Conservation (phyloP, 352 stramenopile species). For the Globisporangium ultimum region DNA sequence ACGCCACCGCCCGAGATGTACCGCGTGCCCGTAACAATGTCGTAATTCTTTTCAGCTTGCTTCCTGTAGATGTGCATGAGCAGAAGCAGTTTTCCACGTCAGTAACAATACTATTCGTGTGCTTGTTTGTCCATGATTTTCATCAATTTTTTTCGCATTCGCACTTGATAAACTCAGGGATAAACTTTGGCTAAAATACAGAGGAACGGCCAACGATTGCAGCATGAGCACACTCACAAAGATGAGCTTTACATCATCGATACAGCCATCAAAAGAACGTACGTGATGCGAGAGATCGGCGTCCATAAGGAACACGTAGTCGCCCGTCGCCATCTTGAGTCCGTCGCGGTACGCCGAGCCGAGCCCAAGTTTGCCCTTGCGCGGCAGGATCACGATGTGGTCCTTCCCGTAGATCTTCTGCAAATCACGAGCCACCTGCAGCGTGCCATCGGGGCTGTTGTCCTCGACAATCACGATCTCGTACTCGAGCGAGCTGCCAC, state of each 20-base stretch:
- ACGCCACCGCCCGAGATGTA: constrained; percentile 93
- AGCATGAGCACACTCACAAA: constrained; percentile 1
- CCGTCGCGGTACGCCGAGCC: constrained; percentile 96
- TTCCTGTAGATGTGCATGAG: constrained; percentile 33
- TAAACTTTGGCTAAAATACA: constrained; percentile 91
- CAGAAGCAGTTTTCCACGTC: neutral
- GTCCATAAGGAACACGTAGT: constrained; percentile 98
- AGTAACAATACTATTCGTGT: constrained; percentile 2
- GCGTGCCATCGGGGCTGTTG: constrained; percentile 95
- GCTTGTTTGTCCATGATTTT: too few relatives aligned
- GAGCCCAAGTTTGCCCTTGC: constrained; percentile 95
- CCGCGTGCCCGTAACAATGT: constrained; percentile 97
- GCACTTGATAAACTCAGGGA: constrained; percentile 90
- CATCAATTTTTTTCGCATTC: constrained; percentile 1
- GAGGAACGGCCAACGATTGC: neutral
- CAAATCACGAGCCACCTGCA: constrained; percentile 91
- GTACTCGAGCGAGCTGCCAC: constrained; percentile 80
- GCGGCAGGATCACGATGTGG: constrained; percentile 91
- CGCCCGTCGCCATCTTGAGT: constrained; percentile 88
- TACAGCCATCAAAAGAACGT: neutral
- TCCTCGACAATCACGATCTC: constrained; percentile 99
- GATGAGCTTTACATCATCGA: too few relatives aligned
- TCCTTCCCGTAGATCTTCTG: constrained; percentile 91
- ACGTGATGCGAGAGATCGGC: constrained; percentile 98
- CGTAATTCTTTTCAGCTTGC: constrained; percentile 68